These are phyloP conservation scores for Calamus simplicifolius DNA, from an alignment of 176 grass and related monocot species.

Conservation along the genomic window DNA sequence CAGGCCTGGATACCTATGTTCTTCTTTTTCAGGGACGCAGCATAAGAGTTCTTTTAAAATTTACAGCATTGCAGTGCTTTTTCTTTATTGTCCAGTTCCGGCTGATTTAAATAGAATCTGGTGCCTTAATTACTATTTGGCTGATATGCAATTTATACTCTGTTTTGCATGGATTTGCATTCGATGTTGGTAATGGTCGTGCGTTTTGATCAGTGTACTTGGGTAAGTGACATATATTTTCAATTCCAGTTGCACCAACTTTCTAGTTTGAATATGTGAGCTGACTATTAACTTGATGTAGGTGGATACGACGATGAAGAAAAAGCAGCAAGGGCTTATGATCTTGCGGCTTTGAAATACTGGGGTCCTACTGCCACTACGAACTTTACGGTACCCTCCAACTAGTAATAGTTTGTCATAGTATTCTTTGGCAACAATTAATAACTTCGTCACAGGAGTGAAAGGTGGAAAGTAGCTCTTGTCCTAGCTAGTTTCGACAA, in stretches of 20 bases:
- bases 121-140: not conserved
- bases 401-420: no score
- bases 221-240: conserved; percentile 31
- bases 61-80: not conserved
- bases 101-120: no score
- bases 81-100: not conserved
- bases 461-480: no score
- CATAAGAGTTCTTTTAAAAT: no score
- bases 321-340: conserved; percentile 83
- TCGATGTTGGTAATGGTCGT: conserved; percentile 11
- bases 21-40: no score
- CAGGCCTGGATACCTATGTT: no score
- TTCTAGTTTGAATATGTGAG: conserved; percentile 1
- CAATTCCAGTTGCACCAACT: not conserved
- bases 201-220: conserved; percentile 59
- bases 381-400: conserved; percentile 47
- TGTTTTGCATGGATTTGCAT: conserved; percentile 11
- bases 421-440: no score
- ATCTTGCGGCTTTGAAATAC: conserved; percentile 84
- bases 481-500: no score
- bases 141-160: conserved; percentile 25
- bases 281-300: conserved; percentile 12
- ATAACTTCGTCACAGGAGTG: no score
- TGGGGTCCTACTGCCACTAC: conserved; percentile 70
- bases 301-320: conserved; percentile 97